Conservation (phyloP, 768 basidiomycete species). For the Boletus edulis region DNA sequence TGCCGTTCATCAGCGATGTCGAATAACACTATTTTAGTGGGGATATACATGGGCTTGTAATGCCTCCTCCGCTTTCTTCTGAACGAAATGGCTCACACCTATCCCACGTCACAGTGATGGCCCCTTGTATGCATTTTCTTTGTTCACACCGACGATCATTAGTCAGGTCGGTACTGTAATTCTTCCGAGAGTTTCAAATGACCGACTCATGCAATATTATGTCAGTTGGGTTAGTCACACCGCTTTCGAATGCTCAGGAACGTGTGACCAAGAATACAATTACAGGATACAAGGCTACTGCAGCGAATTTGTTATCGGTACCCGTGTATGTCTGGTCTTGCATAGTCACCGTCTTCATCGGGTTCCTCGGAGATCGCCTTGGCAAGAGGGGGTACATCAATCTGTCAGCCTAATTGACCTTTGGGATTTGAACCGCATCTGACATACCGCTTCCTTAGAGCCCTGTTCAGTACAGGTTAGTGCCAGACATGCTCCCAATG, state of each 20-base stretch:
- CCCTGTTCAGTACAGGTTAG: constrained; percentile 33
- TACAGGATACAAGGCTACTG: constrained; percentile 57
- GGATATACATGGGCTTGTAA: constrained; percentile 70
- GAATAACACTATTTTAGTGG: constrained; percentile 41
- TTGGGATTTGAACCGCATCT: background rate
- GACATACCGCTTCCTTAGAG: constrained; percentile 15
- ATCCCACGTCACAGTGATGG: constrained; percentile 35
- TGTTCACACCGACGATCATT: constrained; percentile 46
- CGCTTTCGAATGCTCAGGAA: background rate
- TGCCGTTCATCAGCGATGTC: constrained; percentile 1
- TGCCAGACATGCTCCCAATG: background rate
- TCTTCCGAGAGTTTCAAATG: background rate
- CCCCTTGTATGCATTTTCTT: constrained; percentile 55
- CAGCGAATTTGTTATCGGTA: constrained; percentile 72
- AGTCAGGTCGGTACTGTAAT: constrained; percentile 43
- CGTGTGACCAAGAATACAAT: background rate
- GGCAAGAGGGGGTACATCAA: constrained; percentile 60
- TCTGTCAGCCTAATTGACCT: constrained; percentile 39
- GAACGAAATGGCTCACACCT: constrained; percentile 1
- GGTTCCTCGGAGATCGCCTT: constrained; percentile 59
- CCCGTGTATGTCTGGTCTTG: constrained; percentile 78
- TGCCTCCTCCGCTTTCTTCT: constrained; percentile 13
- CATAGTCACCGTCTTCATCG: constrained; percentile 59
- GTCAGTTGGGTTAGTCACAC: constrained; percentile 21
- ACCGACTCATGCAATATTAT: background rate